Percentiles rank a stretch among this genome's conserved stretches.
Conservation (phyloP, 352 stramenopile genomes). For the Globisporangium splendens region DNA sequence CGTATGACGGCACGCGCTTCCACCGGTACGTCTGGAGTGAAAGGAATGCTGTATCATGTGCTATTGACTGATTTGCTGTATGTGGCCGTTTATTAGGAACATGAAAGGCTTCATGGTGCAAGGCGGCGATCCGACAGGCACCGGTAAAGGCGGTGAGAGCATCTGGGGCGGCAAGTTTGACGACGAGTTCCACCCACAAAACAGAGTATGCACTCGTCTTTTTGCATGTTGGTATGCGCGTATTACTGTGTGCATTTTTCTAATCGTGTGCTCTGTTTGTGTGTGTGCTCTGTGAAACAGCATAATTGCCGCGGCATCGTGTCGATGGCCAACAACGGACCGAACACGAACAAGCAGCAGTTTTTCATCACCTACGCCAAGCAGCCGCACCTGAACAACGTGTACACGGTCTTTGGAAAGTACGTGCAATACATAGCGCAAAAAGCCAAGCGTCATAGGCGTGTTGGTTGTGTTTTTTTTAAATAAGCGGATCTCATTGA, state of each 20-base stretch:
- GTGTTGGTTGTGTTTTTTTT: neutral
- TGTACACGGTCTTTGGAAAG: conserved; percentile 97
- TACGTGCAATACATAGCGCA: conserved; percentile 21
- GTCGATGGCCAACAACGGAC: conserved; percentile 91
- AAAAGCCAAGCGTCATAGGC: too few relatives aligned
- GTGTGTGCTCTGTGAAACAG: conserved; percentile 18
- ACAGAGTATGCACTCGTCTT: conserved; percentile 59
- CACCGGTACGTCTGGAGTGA: conserved; percentile 57
- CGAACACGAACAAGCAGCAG: conserved; percentile 93
- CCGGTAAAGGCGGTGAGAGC: conserved; percentile 87
- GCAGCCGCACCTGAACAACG: conserved; percentile 97
- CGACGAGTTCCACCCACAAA: conserved; percentile 91
- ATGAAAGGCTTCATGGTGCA: conserved; percentile 90
- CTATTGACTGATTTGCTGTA: conserved; percentile 1
- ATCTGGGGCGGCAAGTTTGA: conserved; percentile 89
- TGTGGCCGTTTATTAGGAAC: conserved; percentile 39
- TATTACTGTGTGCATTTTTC: too few relatives aligned
- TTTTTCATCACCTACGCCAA: conserved; percentile 98
- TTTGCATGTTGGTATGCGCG: too few relatives aligned
- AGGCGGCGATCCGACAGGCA: conserved; percentile 88
- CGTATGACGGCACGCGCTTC: conserved; percentile 90
- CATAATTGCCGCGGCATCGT: conserved; percentile 90
- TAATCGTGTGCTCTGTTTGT: conserved; percentile 3
- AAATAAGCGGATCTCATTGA: neutral
- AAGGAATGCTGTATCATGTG: neutral